These are phyloP conservation scores for Euphorbia corollata DNA, from an alignment of 441 rosid species.

Conservation along the genomic window DNA sequence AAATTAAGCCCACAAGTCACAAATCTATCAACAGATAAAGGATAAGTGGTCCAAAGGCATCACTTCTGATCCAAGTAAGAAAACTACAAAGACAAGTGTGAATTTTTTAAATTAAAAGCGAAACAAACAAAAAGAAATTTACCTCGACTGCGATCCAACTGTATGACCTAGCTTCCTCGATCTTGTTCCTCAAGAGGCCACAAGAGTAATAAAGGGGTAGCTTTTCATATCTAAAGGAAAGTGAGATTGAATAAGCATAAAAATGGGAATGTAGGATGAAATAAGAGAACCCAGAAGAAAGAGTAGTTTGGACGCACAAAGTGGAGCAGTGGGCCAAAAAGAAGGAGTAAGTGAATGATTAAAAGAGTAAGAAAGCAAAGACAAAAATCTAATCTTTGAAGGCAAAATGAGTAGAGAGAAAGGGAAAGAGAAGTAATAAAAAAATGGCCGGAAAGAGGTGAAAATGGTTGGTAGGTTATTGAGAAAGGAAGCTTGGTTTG, in stretches of 20 bases:
- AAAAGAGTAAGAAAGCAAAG: slow-evolving; percentile 30
- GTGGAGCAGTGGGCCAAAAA: slow-evolving; percentile 23
- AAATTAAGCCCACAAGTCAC: slow-evolving; percentile 11
- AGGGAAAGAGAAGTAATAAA: slow-evolving; percentile 12
- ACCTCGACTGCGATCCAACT: slow-evolving; percentile 37
- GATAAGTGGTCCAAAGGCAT: slow-evolving; percentile 25
- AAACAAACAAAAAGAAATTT: slow-evolving; percentile 22
- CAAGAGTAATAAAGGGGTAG: slow-evolving; percentile 31
- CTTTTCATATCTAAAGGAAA: slow-evolving; percentile 27
- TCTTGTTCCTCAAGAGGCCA: slow-evolving; percentile 42
- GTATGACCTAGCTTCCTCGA: slow-evolving; percentile 34
- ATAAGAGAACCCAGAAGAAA: slow-evolving; percentile 26
- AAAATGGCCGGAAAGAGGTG: slow-evolving; percentile 29
- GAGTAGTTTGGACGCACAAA: slow-evolving; percentile 35
- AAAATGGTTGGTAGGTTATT: slow-evolving; percentile 59
- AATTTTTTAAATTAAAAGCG: slow-evolving; percentile 1
- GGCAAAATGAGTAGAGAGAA: slow-evolving; percentile 21
- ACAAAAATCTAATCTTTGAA: slow-evolving; percentile 32
- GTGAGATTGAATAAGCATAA: slow-evolving; percentile 39
- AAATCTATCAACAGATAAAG: slow-evolving; percentile 16
- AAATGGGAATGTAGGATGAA: slow-evolving; percentile 35
- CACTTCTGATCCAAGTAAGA: slow-evolving; percentile 50
- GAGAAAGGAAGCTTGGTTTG: slow-evolving; percentile 72
- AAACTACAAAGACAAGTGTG: slow-evolving; percentile 24
- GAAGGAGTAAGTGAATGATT: slow-evolving; percentile 20